Base-by-base conservation (phyloP, 169 alveolate species). In the Amoebophrya sp. region DNA sequence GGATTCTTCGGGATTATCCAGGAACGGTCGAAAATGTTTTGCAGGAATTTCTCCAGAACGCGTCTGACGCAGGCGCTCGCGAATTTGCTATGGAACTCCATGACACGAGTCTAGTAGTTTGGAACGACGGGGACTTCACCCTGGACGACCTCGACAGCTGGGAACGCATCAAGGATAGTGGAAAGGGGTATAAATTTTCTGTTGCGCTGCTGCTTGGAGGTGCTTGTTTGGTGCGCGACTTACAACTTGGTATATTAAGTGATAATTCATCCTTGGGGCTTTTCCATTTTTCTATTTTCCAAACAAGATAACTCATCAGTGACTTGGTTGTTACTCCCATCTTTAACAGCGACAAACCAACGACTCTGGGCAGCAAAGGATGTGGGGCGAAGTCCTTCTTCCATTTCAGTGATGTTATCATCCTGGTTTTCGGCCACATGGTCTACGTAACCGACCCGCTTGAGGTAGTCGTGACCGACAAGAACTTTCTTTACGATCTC, bases 391-490 rank as follows among this genome's bases (percentile, higher is more conserved):
- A 65, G 83, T 12, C 36, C 26, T 26, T 65, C 36, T 65, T 65
- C 33, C 83, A 65, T 26, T 65, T 65, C 36, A 12, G 83, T 26
- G 83, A 65, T 36, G 83, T 65, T 26, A 26, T 65, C n/a, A 18
- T 65, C 83, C 83, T 65, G 83, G 33, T 65, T 1, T 65, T 65
- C 26, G 83, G 33, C 83, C 36, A 65, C 83, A 65, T 6, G 36
- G 83, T 65, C 2, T 65, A 65, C 83, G 83, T 65, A 6, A 65
- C 12, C 83, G 83, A 65, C 83, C 83, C 83, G 83, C 83, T 65
- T 1, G 12, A 26, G 36, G 38, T 65, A 36, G 33, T 65, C n/a
- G 83, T 65, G 83, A 10, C 83, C 2, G 83, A 65, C 83, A 26
- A 36, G 33, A 36, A 29, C n/a, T 6, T 26, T 12, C 83, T 65